Percentiles rank a stretch among this genome's conserved stretches.
Evolutionary conservation across 2,329 filamentous ascomycete genomes (phyloP).

Genomic region (Pseudopithomyces maydicus): DNA sequence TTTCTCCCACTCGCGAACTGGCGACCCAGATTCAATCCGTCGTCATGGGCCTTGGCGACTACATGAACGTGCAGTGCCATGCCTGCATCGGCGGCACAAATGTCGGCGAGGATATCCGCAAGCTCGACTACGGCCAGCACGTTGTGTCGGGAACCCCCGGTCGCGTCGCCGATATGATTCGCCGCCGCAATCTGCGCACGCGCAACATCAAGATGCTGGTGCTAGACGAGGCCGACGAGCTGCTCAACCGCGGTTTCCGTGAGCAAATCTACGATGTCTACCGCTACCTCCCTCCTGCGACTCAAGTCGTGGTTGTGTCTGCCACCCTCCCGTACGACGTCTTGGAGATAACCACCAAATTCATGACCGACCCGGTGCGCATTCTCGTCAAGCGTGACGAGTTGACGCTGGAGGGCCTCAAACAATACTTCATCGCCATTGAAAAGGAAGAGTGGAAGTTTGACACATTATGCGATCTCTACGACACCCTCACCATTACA

Average conservation of each 20-base stretch:
- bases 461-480: constrained; percentile 96
- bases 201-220: constrained; percentile 80
- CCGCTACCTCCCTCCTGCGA: constrained; percentile 92
- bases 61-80: constrained; percentile 99
- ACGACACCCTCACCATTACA: constrained; percentile 97
- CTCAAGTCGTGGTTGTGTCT: constrained; percentile 97
- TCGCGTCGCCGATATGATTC: constrained; percentile 86
- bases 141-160: constrained; percentile 98
- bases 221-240: constrained; percentile 76
- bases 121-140: constrained; percentile 96
- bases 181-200: constrained; percentile 72
- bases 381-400: constrained; percentile 99
- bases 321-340: constrained; percentile 98
- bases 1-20: constrained; percentile 94
- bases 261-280: constrained; percentile 99
- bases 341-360: constrained; percentile 98
- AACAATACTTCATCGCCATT: constrained; percentile 99
- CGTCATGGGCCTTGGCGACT: constrained; percentile 99
- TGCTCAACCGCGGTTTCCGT: constrained; percentile 91
- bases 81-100: constrained; percentile 98
- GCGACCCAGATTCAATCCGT: constrained; percentile 98
- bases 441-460: constrained; percentile 99
- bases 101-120: constrained; percentile 95
- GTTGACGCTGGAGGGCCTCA: constrained; percentile 93
- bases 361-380: constrained; percentile 97